Percentiles rank a stretch among this genome's conserved stretches.
Conservation (phyloP, 768 basidiomycete genomes). For the Boletellus sp. region DNA sequence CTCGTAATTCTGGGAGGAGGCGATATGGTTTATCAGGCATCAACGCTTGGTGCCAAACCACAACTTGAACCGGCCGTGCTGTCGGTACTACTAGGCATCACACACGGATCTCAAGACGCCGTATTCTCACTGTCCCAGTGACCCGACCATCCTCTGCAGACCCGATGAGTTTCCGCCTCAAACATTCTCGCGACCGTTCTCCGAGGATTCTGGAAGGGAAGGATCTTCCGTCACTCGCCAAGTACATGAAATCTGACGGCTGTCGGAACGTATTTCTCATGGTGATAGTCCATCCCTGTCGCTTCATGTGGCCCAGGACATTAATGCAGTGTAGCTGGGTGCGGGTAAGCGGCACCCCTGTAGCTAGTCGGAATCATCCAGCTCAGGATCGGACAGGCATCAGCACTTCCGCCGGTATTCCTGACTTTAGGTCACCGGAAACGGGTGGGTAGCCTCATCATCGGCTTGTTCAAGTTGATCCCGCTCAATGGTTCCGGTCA, state of each 20-base stretch:
- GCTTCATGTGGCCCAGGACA: neutral
- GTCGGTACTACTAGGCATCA: no score
- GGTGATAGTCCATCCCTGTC: conserved; percentile 40
- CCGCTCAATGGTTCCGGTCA: neutral
- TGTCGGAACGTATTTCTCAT: conserved; percentile 72
- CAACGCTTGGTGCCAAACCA: no score
- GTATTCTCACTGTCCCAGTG: neutral
- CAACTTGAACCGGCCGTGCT: no score
- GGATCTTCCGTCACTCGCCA: conserved; percentile 48
- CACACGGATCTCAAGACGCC: no score
- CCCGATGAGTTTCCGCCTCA: conserved; percentile 12
- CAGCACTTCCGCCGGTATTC: conserved; percentile 79
- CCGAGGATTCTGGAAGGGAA: conserved; percentile 29
- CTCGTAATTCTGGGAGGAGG: no score
- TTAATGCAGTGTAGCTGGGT: conserved; percentile 47
- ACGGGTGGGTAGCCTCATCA: conserved; percentile 53
- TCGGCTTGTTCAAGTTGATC: neutral
- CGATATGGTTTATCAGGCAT: no score
- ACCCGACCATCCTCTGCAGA: neutral
- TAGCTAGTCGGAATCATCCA: neutral
- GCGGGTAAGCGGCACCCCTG: conserved; percentile 46
- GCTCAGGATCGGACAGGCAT: conserved; percentile 44
- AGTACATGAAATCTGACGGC: conserved; percentile 63
- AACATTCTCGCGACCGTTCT: conserved; percentile 2
- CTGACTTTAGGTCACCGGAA: conserved; percentile 84